Conservation (phyloP, 352 stramenopile species). For the Globisporangium ultimum region DNA sequence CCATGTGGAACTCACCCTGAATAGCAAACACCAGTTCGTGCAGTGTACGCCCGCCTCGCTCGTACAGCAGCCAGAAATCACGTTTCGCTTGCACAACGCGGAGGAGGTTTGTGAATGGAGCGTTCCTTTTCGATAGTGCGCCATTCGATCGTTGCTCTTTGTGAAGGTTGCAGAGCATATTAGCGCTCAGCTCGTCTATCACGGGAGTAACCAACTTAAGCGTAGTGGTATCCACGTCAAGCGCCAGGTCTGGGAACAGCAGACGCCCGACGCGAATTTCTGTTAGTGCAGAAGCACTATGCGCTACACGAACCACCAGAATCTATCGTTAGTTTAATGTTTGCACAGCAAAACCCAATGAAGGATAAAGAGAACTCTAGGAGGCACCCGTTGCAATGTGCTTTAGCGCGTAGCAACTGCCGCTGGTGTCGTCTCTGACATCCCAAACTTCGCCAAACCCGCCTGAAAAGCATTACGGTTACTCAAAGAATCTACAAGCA, state of each 20-base stretch:
- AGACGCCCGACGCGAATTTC: slow-evolving; percentile 4
- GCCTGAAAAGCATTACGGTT: neutral
- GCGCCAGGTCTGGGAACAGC: neutral
- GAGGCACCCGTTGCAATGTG: slow-evolving; percentile 1
- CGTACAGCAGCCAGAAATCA: slow-evolving; percentile 10
- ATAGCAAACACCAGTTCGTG: slow-evolving; percentile 6
- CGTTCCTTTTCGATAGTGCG: neutral
- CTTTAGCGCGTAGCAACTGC: slow-evolving; percentile 7
- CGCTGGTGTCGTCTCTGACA: neutral
- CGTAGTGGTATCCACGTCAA: neutral
- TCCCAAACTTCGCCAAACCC: slow-evolving; percentile 8
- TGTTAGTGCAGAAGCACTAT: neutral
- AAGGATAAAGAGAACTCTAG: neutral
- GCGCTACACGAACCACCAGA: neutral
- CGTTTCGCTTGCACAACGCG: slow-evolving; percentile 1
- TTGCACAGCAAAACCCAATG: neutral
- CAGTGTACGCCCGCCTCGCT: neutral
- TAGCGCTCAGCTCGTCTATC: too few species aligned
- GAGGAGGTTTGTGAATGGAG: slow-evolving; percentile 1
- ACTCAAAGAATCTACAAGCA: too few species aligned
- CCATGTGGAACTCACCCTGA: slow-evolving; percentile 7
- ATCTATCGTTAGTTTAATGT: too few species aligned
- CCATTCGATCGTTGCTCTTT: neutral
- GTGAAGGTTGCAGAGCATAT: neutral
- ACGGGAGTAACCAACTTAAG: neutral